phyloP scores from a whole-genome alignment of 208 protist species.

The Acanthamoeba quina region DNA sequence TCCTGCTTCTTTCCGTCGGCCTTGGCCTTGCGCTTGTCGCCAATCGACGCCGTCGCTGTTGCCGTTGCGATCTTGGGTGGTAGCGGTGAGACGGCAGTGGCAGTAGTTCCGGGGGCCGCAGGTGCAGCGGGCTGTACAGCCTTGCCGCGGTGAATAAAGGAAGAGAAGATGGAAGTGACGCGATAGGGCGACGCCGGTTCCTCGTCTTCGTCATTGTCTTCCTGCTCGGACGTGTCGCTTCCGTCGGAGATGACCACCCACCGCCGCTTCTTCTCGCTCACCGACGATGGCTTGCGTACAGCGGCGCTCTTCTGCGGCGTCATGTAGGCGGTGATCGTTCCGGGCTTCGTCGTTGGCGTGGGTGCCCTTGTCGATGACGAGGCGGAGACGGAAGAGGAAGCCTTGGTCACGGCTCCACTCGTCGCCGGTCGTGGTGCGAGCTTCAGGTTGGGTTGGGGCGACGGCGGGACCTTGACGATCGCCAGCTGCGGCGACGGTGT shows the following conservation, averaged over 20 bases:
- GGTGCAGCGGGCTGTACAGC: neutral
- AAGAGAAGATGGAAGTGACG: neutral
- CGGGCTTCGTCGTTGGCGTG: neutral
- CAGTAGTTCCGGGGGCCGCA: neutral
- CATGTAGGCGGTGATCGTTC: neutral
- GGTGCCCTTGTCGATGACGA: no score
- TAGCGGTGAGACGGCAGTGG: neutral
- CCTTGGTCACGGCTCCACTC: neutral
- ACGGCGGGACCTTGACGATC: neutral
- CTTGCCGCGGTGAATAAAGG: neutral
- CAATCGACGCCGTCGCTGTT: neutral
- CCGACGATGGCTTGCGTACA: neutral
- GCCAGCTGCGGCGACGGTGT: neutral
- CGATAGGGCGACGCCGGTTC: slow-evolving; percentile 7
- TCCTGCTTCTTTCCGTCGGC: no score
- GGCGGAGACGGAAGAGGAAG: neutral
- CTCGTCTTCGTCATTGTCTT: neutral
- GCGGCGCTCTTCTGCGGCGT: neutral
- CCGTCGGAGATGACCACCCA: slow-evolving; percentile 31
- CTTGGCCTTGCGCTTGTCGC: no score
- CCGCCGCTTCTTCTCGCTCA: slow-evolving; percentile 20
- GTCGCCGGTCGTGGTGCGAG: neutral
- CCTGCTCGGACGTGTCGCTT: neutral
- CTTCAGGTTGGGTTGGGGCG: neutral
- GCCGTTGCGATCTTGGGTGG: neutral